phyloP scores from a whole-genome alignment of 1,139 yeast species.

The Zygosaccharomyces pseudobailii region DNA sequence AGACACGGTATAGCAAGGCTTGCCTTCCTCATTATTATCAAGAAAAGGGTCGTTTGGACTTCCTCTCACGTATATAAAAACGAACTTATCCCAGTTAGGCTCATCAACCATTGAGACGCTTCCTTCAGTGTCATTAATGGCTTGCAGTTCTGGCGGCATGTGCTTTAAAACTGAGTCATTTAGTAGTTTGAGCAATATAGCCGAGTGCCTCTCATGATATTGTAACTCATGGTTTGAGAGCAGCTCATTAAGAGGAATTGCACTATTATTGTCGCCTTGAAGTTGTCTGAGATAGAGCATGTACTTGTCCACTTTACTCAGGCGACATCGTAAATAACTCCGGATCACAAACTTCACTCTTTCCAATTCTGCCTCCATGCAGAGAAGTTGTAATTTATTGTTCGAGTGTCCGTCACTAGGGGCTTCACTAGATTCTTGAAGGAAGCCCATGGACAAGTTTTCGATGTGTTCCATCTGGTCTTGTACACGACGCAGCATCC shows the following conservation, averaged over 20 bases:
- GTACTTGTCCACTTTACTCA: slow-evolving; percentile 66
- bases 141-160: slow-evolving; percentile 63
- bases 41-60: slow-evolving; percentile 35
- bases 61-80: slow-evolving; percentile 56
- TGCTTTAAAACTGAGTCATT: slow-evolving; percentile 60
- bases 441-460: slow-evolving; percentile 48
- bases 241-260: slow-evolving; percentile 20
- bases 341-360: slow-evolving; percentile 76
- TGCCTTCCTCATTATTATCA: slow-evolving; percentile 26
- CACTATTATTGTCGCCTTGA: slow-evolving; percentile 12
- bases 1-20: slow-evolving; percentile 27
- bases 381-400: slow-evolving; percentile 71
- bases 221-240: slow-evolving; percentile 58
- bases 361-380: slow-evolving; percentile 89
- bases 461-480: slow-evolving; percentile 71
- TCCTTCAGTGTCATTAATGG: slow-evolving; percentile 72
- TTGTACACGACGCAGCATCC: slow-evolving; percentile 55
- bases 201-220: slow-evolving; percentile 63
- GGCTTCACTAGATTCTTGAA: slow-evolving; percentile 19
- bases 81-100: slow-evolving; percentile 74
- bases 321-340: slow-evolving; percentile 71
- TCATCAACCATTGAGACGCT: slow-evolving; percentile 72
- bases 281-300: slow-evolving; percentile 48
- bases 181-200: slow-evolving; percentile 60
- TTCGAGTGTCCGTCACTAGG: slow-evolving; percentile 14